Conservation (phyloP, 1,139 yeast species). For the Blastobotrys buckinghamii region DNA sequence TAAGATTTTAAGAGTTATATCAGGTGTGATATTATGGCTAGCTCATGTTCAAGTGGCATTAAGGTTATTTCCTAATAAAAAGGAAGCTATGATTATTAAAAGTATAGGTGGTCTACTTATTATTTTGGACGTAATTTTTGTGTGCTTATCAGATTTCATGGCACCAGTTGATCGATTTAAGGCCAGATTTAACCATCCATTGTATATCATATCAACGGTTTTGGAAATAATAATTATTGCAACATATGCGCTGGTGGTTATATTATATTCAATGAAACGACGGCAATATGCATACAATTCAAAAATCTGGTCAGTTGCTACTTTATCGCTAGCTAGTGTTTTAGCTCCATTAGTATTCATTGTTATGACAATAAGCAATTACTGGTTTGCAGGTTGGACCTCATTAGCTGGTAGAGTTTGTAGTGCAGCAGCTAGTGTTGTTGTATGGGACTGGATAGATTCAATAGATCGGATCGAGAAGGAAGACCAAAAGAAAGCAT, state of each 20-base stretch:
- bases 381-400: conserved; percentile 69
- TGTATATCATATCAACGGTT: conserved; percentile 58
- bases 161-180: conserved; percentile 24
- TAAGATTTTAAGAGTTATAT: conserved; percentile 56
- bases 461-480: conserved; percentile 56
- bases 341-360: conserved; percentile 70
- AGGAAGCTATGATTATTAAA: conserved; percentile 60
- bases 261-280: conserved; percentile 55
- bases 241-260: conserved; percentile 61
- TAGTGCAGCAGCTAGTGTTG: conserved; percentile 42
- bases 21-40: conserved; percentile 57
- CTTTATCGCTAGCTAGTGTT: conserved; percentile 53
- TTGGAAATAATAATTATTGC: conserved; percentile 69
- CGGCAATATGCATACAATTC: conserved; percentile 50
- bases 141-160: conserved; percentile 18
- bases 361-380: conserved; percentile 66
- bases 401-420: conserved; percentile 66
- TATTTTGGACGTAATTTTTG: conserved; percentile 31
- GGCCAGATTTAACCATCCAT: conserved; percentile 11
- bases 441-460: conserved; percentile 92
- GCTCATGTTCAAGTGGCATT: conserved; percentile 75
- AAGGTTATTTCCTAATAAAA: conserved; percentile 62
- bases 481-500: conserved; percentile 68
- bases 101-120: conserved; percentile 55
- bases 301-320: conserved; percentile 46